A percentile compares a stretch with the other conserved stretches of the same genome.
Evolutionary conservation across 208 protist genomes (phyloP).

Genomic region (Willaertia magna): DNA sequence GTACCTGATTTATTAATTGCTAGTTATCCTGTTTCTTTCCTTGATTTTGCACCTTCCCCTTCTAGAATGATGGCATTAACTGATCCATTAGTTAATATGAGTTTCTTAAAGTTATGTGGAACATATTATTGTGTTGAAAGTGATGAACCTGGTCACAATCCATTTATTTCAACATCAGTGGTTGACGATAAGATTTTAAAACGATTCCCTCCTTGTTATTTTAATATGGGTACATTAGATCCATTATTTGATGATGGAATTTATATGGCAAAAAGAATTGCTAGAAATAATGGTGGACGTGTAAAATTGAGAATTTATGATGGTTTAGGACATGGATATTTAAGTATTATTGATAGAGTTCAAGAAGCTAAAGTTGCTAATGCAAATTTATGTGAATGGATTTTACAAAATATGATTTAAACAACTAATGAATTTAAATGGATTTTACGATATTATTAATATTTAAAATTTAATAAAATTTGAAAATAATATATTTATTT

Average conservation of each 20-base stretch:
- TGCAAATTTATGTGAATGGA: background rate
- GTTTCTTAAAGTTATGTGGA: constrained; percentile 2
- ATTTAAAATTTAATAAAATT: no score
- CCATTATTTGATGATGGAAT: constrained; percentile 11
- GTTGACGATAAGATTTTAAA: background rate
- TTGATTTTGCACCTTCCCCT: background rate
- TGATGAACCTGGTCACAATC: background rate
- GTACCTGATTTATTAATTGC: constrained; percentile 3
- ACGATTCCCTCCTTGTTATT: background rate
- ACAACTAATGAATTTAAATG: no score
- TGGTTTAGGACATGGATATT: constrained; percentile 4
- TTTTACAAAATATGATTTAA: background rate
- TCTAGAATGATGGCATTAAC: background rate
- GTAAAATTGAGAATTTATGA: background rate
- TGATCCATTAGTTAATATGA: constrained; percentile 15
- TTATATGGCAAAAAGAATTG: background rate
- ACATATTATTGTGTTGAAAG: background rate
- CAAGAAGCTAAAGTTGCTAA: background rate
- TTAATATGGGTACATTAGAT: background rate
- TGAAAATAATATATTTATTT: no score
- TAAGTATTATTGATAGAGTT: background rate
- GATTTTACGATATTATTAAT: no score
- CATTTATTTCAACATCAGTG: background rate
- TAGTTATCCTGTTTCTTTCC: background rate
- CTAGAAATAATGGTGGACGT: background rate